Evolutionary conservation across 139 green algal species (phyloP), one percentile per base, ranked within the genome.

Genomic region (Picochlorum sp.): DNA sequence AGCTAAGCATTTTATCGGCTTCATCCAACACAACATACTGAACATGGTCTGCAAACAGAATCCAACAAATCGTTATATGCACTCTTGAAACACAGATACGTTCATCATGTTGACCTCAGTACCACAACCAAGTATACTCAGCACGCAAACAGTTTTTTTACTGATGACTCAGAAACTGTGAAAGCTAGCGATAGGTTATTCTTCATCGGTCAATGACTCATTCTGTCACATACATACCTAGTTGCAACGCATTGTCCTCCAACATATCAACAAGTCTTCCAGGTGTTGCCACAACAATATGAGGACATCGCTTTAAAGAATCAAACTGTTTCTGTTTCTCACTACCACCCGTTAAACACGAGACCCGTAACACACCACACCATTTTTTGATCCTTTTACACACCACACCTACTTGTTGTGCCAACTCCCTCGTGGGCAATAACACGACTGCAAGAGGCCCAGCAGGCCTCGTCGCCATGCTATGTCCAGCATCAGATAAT

Each of bases 1-100:
- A 62, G 6, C 66, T 72, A 55, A 96, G 76, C 87, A 96, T 92
- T 68, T 90, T 90, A 71, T 96, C 89, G 0, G 88, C 87, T 65
- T 96, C 89, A 51, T 96, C 89, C 45, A 96, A 63, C 23, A 92
- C 87, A 21, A 92, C 66, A 51, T 68, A 63, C n/a, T 44, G 21
- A 16, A 80, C 31, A 3, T 6, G 6, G n/a, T 54, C 74, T 71
- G 71, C 66, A 55, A 8, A 34, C 13, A 26, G 1, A 26, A 54
- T 14, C 34, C 34, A 41, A 2, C 34, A 41, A 9, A 41, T 41
- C 8, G 0, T 41, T 41, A 11, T 1, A 41, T 13, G 8, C 34
- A 41, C 28, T 4, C 28, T 30, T 41, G 28, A 41, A 13, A 41
- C 34, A 41, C 2, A 41, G 34, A 41, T 41, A 41, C 34, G 7